Percentiles rank a stretch among this genome's conserved stretches.
phyloP scores from a whole-genome alignment of 257 asterid genomes.

The Lycium barbarum region DNA sequence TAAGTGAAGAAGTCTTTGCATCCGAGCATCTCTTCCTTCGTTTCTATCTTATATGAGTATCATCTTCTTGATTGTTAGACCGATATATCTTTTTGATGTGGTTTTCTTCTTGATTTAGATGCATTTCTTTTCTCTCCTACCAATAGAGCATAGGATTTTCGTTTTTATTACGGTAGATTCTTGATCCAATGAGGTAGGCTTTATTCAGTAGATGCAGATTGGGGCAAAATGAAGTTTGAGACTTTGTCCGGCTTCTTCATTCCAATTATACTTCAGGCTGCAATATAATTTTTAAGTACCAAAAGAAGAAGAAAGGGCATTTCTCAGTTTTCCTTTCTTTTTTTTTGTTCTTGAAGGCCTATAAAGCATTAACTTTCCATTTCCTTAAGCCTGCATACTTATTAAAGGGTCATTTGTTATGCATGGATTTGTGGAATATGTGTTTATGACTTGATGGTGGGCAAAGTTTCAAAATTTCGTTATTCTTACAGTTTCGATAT shows the following conservation, averaged over 20 bases:
- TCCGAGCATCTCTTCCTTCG: conserved; percentile 14
- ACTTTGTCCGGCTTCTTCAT: not conserved
- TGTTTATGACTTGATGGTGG: not conserved
- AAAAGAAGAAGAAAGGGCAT: conserved; percentile 13
- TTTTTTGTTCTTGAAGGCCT: not conserved
- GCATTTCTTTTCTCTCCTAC: not conserved
- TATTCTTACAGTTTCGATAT: not conserved
- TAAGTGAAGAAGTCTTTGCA: conserved; percentile 42
- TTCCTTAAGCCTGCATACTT: conserved; percentile 1
- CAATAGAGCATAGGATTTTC: not conserved
- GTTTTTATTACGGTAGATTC: not conserved
- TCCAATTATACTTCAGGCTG: not conserved
- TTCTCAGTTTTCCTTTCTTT: not conserved
- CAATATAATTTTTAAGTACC: conserved; percentile 18
- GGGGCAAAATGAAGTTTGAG: not conserved
- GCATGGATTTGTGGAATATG: not conserved
- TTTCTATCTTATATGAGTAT: not conserved
- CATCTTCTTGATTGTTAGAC: conserved; percentile 12
- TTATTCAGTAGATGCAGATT: not conserved
- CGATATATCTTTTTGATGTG: not conserved
- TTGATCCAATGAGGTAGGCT: not conserved
- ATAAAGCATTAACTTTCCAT: not conserved
- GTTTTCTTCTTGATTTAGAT: not conserved
- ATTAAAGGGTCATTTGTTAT: not conserved
- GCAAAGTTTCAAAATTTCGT: not conserved